Percentiles rank a stretch among this genome's conserved stretches.
Evolutionary conservation across 202 grass and related monocot species (phyloP).

Genomic region (Sporobolus alterniflorus): DNA sequence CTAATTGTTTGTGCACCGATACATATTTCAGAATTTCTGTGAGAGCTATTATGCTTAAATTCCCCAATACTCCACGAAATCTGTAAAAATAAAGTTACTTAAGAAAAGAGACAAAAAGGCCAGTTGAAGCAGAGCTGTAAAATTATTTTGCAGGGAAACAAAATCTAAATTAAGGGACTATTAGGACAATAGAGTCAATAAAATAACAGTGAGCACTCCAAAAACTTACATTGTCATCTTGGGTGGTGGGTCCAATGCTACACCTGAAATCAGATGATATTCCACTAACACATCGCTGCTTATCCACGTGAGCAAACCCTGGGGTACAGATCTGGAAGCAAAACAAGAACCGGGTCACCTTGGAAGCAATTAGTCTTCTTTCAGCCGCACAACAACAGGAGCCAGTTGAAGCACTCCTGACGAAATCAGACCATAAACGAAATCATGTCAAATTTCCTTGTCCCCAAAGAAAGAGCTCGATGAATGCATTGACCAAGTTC

Average conservation of each 20-base stretch:
- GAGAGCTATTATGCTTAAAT: slow-evolving; percentile 28
- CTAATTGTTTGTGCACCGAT: background rate
- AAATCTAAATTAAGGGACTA: background rate
- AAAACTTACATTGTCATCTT: slow-evolving; percentile 35
- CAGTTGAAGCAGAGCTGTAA: background rate
- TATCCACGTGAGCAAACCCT: slow-evolving; percentile 52
- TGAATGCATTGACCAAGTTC: background rate
- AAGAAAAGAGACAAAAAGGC: background rate
- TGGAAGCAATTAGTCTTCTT: background rate
- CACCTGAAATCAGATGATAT: slow-evolving; percentile 24
- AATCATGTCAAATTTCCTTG: background rate
- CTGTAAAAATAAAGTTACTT: background rate
- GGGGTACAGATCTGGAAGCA: background rate
- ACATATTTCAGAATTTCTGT: background rate
- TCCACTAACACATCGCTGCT: slow-evolving; percentile 35
- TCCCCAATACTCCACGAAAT: background rate
- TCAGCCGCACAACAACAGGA: background rate
- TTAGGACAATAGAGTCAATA: background rate
- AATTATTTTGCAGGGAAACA: background rate
- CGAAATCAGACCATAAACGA: background rate
- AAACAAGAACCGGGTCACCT: slow-evolving; percentile 4
- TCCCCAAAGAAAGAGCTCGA: background rate
- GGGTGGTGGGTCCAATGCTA: background rate
- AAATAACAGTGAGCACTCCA: background rate
- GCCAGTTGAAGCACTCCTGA: background rate